These are phyloP conservation scores for Beauveria pseudobassiana DNA, from an alignment of 2,329 filamentous ascomycete species.

Conservation along the genomic window DNA sequence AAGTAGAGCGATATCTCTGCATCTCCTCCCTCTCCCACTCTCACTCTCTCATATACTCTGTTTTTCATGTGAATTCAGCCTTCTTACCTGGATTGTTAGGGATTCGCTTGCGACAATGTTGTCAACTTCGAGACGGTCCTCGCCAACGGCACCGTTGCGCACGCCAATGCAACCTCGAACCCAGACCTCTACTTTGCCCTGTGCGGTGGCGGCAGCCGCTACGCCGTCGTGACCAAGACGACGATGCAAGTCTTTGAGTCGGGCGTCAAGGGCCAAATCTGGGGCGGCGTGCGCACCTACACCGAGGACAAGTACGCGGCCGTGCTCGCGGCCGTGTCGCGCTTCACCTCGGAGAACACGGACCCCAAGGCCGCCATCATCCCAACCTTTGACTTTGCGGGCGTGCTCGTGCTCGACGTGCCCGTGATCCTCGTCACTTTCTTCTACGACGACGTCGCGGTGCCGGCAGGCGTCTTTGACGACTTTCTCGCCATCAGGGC, in stretches of 20 bases:
- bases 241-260: constrained; percentile 7
- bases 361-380: constrained; percentile 14
- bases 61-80: background rate
- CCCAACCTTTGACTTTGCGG: constrained; percentile 13
- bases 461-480: constrained; percentile 46
- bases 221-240: constrained; percentile 29
- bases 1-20: background rate
- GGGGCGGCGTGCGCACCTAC: constrained; percentile 13
- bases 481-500: constrained; percentile 44
- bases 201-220: constrained; percentile 40
- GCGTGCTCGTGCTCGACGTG: constrained; percentile 2
- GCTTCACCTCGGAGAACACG: constrained; percentile 11
- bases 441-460: constrained; percentile 52
- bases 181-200: constrained; percentile 36
- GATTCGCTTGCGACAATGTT: constrained; percentile 34
- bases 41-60: background rate
- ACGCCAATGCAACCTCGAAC: constrained; percentile 27
- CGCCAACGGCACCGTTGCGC: constrained; percentile 31
- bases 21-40: background rate
- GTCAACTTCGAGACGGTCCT: constrained; percentile 36
- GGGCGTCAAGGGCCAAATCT: constrained; percentile 8
- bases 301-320: constrained; percentile 6
- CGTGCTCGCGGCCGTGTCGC: constrained; percentile 8
- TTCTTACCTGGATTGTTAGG: constrained; percentile 13
- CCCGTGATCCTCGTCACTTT: constrained; percentile 11